Conservation (phyloP, 345 rosid genomes). For the Rhodomyrtus tomentosa region DNA sequence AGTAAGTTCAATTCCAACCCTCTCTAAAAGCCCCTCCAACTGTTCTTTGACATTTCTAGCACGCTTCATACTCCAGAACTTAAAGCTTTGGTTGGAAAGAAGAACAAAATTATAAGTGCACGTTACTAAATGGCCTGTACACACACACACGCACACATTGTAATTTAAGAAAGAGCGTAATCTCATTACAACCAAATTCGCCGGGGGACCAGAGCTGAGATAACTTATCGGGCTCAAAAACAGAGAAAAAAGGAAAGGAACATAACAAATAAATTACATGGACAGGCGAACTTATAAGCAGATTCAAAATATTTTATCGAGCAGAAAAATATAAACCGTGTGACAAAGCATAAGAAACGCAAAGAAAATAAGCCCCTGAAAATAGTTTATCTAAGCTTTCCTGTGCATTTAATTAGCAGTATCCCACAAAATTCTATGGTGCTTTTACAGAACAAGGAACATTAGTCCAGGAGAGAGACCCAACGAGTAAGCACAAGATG, state of each 20-base stretch:
- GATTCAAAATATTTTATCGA: no score
- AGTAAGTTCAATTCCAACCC: constrained; percentile 82
- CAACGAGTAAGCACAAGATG: not conserved
- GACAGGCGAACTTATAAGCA: no score
- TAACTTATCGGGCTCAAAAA: not conserved
- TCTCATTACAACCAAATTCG: not conserved
- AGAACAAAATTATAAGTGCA: not conserved
- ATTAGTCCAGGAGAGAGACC: not conserved
- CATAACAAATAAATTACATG: not conserved
- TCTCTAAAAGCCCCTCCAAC: constrained; percentile 87
- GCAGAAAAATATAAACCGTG: no score
- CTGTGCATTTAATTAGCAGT: no score
- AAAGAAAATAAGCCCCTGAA: no score
- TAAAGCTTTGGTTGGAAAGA: not conserved
- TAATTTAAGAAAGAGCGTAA: not conserved
- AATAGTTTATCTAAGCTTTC: no score
- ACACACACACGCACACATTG: not conserved
- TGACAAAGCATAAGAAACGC: no score
- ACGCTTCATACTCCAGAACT: constrained; percentile 98
- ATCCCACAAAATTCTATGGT: no score
- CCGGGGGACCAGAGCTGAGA: not conserved
- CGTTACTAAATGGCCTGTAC: not conserved
- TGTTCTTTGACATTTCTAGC: constrained; percentile 94
- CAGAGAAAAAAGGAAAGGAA: not conserved
- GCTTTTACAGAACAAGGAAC: no score